phyloP scores from a whole-genome alignment of 805 yeast genomes.

The Saccharomyces mikatae region DNA sequence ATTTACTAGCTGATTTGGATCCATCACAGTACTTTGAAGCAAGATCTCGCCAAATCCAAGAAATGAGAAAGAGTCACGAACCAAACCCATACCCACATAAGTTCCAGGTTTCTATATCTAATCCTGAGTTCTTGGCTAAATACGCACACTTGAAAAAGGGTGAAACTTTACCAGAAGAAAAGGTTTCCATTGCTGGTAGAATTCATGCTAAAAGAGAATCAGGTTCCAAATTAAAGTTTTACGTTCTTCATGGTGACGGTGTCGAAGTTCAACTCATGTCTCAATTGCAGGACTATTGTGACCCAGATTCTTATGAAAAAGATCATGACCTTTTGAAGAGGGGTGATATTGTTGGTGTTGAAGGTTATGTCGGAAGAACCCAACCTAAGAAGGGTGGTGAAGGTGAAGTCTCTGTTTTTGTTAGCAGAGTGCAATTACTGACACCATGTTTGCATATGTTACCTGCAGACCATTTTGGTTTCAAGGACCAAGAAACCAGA shows the following conservation, averaged over 20 bases:
- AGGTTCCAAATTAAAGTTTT: constrained; percentile 89
- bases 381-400: constrained; percentile 98
- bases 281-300: constrained; percentile 82
- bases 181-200: constrained; percentile 83
- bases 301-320: constrained; percentile 47
- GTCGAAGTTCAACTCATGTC: constrained; percentile 85
- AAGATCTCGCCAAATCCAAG: constrained; percentile 83
- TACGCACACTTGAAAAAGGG: constrained; percentile 72
- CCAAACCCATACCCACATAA: constrained; percentile 97
- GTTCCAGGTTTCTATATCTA: constrained; percentile 59
- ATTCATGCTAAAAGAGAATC: constrained; percentile 93
- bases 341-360: constrained; percentile 95
- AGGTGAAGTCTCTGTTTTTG: constrained; percentile 92
- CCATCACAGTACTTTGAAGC: constrained; percentile 93
- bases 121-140: constrained; percentile 66
- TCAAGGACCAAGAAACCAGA: constrained; percentile 95
- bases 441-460: constrained; percentile 97
- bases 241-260: constrained; percentile 89
- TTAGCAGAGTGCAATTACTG: constrained; percentile 67
- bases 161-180: constrained; percentile 66
- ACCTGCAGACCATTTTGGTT: constrained; percentile 96
- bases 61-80: constrained; percentile 55
- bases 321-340: constrained; percentile 83
- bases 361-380: constrained; percentile 96
- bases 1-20: constrained; percentile 75